Percentiles rank a stretch among this genome's conserved stretches.
Conservation (phyloP, 106 monocot genomes). For the Dendrobium huoshanense region DNA sequence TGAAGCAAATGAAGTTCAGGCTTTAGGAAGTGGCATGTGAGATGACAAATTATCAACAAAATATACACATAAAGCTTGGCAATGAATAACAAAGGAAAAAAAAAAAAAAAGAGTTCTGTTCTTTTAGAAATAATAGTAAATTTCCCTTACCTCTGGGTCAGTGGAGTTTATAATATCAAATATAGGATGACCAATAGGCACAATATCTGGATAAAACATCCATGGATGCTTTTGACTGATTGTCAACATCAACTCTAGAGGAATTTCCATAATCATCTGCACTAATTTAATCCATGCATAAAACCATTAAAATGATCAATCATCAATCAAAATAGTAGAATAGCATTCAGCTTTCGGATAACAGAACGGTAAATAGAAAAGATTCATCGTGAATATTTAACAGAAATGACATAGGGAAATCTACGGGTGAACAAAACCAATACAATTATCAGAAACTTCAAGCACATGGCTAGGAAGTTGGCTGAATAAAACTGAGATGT, state of each 20-base stretch:
- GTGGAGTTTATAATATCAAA: constrained; percentile 98
- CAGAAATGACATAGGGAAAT: not conserved
- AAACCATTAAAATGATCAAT: constrained; percentile 2
- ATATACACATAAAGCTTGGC: not conserved
- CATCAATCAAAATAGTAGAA: not conserved
- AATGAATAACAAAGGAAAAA: not conserved
- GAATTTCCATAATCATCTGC: constrained; percentile 98
- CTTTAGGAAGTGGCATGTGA: not conserved
- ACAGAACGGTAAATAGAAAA: not conserved
- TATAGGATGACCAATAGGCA: constrained; percentile 94
- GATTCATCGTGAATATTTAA: not conserved
- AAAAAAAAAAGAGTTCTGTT: not conserved
- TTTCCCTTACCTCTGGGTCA: constrained; percentile 67
- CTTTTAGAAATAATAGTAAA: not conserved
- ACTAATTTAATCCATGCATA: constrained; percentile 4
- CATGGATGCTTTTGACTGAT: constrained; percentile 86
- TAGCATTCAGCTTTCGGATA: not conserved
- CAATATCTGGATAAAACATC: constrained; percentile 97
- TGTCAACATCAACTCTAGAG: constrained; percentile 86
- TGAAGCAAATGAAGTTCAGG: not conserved
- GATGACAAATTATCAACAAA: not conserved
- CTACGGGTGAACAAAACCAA: not conserved
- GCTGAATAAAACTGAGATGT: not conserved
- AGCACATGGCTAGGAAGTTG: not conserved
- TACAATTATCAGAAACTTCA: not conserved